phyloP scores from a whole-genome alignment of 306 rosid species.

The Castanopsis chinensis region DNA sequence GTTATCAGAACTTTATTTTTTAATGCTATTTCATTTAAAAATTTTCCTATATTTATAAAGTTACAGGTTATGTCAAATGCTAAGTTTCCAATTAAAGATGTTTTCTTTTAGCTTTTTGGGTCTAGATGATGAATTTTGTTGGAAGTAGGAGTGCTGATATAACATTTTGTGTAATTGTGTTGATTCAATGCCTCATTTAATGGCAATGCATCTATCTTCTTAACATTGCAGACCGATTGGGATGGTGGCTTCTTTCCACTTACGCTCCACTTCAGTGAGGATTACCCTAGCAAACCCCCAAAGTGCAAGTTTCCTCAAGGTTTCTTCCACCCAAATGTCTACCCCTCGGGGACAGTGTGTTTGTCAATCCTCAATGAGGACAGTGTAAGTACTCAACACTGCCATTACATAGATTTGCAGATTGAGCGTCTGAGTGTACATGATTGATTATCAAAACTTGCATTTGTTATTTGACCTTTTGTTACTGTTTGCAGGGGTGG shows the following conservation, averaged over 20 bases:
- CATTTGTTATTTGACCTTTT: not conserved
- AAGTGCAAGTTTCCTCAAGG: slow-evolving; percentile 30
- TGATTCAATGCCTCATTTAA: not conserved
- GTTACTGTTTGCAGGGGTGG: slow-evolving; percentile 10
- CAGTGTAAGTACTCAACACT: slow-evolving; percentile 11
- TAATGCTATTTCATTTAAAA: not conserved
- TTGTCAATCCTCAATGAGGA: slow-evolving; percentile 32
- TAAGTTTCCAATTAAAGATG: not conserved
- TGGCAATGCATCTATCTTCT: not conserved
- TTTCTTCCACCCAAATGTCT: slow-evolving; percentile 31
- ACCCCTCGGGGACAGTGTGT: slow-evolving; percentile 32
- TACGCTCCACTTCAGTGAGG: slow-evolving; percentile 6
- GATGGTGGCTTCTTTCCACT: slow-evolving; percentile 27
- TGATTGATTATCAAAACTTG: not conserved
- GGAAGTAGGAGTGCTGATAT: not conserved
- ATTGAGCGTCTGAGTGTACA: not conserved
- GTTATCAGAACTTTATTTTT: not conserved
- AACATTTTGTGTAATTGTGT: not conserved
- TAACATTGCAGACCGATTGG: slow-evolving; percentile 22
- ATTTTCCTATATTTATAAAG: not conserved
- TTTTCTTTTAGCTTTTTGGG: not conserved
- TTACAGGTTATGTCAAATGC: not conserved
- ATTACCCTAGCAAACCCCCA: slow-evolving; percentile 14
- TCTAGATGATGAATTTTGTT: not conserved
- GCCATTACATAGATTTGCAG: not conserved